Conservation (phyloP, 1,139 yeast species). For the Eremothecium sinecaudum region DNA sequence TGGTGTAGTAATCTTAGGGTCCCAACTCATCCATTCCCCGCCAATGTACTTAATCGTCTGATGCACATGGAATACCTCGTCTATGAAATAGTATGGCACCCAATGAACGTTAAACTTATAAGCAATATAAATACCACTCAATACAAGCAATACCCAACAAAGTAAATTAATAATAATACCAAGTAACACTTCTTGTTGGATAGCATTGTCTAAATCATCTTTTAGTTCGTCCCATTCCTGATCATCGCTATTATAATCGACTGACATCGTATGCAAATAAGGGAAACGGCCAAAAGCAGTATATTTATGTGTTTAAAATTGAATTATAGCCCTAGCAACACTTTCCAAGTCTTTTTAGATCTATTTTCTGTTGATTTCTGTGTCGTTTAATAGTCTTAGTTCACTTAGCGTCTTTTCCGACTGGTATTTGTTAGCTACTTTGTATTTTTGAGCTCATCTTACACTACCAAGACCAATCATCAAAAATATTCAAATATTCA, state of each 20-base stretch:
- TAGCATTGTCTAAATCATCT: constrained; percentile 15
- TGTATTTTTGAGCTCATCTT: no score
- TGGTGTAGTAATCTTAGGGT: constrained; percentile 89
- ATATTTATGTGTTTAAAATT: no score
- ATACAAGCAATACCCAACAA: constrained; percentile 19
- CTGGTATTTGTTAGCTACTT: no score
- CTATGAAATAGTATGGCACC: constrained; percentile 34
- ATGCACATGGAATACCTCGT: constrained; percentile 77
- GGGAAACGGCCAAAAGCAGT: no score
- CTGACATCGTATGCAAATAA: neutral
- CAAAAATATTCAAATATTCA: no score
- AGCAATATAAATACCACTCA: constrained; percentile 20
- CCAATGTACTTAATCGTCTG: constrained; percentile 64
- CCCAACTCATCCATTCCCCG: constrained; percentile 62
- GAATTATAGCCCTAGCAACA: no score
- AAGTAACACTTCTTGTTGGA: constrained; percentile 24
- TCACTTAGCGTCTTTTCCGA: no score
- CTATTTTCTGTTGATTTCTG: no score
- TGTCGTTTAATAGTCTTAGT: no score
- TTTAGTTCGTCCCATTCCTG: neutral
- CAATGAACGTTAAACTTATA: constrained; percentile 18
- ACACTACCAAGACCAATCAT: no score
- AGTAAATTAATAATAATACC: constrained; percentile 23
- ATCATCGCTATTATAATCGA: no score
- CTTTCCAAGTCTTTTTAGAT: neutral